Conservation (phyloP, 768 basidiomycete species). For the Boletus reticuloceps region DNA sequence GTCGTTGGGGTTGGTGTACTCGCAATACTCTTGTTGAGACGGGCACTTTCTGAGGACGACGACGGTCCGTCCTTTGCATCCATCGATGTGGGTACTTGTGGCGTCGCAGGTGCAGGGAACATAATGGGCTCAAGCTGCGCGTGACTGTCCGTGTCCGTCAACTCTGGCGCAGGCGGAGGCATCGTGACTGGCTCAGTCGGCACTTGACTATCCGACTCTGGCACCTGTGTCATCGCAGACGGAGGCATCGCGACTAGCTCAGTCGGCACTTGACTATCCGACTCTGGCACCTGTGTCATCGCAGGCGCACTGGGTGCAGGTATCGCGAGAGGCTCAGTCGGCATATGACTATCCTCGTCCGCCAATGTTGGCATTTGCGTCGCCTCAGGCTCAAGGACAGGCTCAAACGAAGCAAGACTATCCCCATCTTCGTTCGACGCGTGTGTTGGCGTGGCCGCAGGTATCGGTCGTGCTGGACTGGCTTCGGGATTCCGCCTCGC, state of each 20-base stretch:
- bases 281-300: no score
- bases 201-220: no score
- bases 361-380: no score
- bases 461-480: neutral
- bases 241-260: neutral
- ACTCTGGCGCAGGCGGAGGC: neutral
- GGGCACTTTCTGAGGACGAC: neutral
- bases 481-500: constrained; percentile 6
- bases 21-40: neutral
- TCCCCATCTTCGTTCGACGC: neutral
- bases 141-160: neutral
- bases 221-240: no score
- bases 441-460: no score
- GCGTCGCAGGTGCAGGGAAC: neutral
- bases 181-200: neutral
- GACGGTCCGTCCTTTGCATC: neutral
- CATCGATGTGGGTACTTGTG: neutral
- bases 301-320: no score
- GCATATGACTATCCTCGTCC: no score
- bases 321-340: no score
- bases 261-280: neutral
- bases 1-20: constrained; percentile 1
- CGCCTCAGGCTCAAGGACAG: no score
- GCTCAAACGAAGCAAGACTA: no score
- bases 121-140: neutral